These are phyloP conservation scores for Leishmania arabica DNA, from an alignment of 208 protist species.

Conservation along the genomic window DNA sequence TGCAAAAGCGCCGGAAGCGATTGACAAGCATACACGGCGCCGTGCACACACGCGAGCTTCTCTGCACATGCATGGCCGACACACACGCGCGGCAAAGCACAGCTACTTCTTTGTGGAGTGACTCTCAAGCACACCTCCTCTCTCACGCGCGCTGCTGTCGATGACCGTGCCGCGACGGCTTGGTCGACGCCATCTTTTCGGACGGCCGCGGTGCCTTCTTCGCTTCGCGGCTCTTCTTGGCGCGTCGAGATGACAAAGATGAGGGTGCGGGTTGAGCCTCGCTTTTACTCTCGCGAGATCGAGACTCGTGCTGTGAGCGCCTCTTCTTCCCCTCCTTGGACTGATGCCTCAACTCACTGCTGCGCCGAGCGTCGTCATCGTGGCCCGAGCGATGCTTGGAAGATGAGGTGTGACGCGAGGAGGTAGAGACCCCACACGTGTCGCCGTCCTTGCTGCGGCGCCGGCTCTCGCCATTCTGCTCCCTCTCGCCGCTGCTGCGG, in stretches of 20 bases:
- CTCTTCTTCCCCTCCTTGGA: constrained; percentile 3
- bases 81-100: not conserved
- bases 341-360: not conserved
- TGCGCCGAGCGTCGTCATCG: not conserved
- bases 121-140: not conserved
- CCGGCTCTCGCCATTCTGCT: not conserved
- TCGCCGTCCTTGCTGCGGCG: not conserved
- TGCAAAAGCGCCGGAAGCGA: not conserved
- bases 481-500: constrained; percentile 6
- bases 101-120: not conserved
- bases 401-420: not conserved
- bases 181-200: constrained; percentile 7
- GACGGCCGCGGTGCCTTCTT: constrained; percentile 14
- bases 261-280: not conserved
- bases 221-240: constrained; percentile 3
- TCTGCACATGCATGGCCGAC: not conserved
- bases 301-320: not conserved
- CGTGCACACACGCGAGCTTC: not conserved
- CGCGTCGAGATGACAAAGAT: not conserved
- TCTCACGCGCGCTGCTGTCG: not conserved
- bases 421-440: not conserved
- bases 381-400: not conserved
- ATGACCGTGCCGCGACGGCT: not conserved
- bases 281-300: not conserved
- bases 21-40: not conserved